Percentiles rank a stretch among this genome's conserved stretches.
Evolutionary conservation across 805 yeast species (phyloP).

Genomic region (Starmerella vaccinii): DNA sequence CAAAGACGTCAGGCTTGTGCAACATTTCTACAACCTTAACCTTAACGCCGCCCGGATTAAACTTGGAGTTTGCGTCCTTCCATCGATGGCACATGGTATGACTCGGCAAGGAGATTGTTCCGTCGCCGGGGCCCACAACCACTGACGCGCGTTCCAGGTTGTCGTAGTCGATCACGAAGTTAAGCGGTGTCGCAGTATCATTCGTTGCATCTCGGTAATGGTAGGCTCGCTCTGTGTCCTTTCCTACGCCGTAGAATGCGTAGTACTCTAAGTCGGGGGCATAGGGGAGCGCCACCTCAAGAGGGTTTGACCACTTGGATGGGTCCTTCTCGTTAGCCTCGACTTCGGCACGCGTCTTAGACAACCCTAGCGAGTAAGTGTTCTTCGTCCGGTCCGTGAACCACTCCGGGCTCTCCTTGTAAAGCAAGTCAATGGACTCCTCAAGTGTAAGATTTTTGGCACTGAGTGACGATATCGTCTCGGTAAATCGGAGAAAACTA

Average conservation of each 20-base stretch:
- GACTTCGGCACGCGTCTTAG: conserved; percentile 51
- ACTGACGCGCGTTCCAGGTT: conserved; percentile 49
- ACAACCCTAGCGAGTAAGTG: conserved; percentile 71
- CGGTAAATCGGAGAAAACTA: conserved; percentile 56
- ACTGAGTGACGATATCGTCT: conserved; percentile 38
- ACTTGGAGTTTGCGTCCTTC: conserved; percentile 51
- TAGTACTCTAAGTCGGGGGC: conserved; percentile 87
- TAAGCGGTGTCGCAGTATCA: conserved; percentile 43
- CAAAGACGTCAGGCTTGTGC: conserved; percentile 89
- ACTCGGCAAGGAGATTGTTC: conserved; percentile 79
- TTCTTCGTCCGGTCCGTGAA: conserved; percentile 51
- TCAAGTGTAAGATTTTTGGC: conserved; percentile 49
- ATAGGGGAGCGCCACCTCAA: conserved; percentile 81
- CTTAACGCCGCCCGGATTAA: conserved; percentile 64
- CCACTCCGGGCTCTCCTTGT: conserved; percentile 67
- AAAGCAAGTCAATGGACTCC: conserved; percentile 56
- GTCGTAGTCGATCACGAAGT: conserved; percentile 61
- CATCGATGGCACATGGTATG: conserved; percentile 89
- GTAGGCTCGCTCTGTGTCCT: conserved; percentile 91
- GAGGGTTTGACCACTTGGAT: conserved; percentile 85
- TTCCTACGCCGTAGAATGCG: conserved; percentile 94
- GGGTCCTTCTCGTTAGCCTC: conserved; percentile 55
- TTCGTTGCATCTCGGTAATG: conserved; percentile 63
- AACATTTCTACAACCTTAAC: conserved; percentile 82
- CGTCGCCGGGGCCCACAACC: conserved; percentile 84